These are phyloP conservation scores for Passalora sequoiae DNA, from an alignment of 2,329 filamentous ascomycete species.

Conservation along the genomic window DNA sequence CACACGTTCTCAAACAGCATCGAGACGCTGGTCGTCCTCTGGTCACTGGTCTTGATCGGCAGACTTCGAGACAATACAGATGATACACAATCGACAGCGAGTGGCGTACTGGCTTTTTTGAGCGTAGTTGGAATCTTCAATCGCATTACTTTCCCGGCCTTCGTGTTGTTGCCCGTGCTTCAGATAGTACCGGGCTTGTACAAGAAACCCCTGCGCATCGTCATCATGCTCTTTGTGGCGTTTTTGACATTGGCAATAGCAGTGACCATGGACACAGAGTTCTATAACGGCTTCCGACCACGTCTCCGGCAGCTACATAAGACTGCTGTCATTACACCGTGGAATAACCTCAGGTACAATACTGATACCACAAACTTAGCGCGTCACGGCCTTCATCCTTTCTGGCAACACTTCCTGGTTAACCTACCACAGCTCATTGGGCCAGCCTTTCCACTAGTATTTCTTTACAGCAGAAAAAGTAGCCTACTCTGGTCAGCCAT, in stretches of 20 bases:
- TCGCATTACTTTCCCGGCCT: constrained; percentile 93
- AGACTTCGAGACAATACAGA: constrained; percentile 77
- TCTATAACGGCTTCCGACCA: constrained; percentile 68
- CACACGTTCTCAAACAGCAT: constrained; percentile 98
- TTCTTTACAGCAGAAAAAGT: constrained; percentile 50
- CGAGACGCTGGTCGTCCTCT: constrained; percentile 86
- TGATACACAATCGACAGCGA: constrained; percentile 69
- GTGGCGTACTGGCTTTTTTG: constrained; percentile 72
- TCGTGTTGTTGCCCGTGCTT: constrained; percentile 76
- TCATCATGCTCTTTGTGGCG: constrained; percentile 59
- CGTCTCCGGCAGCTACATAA: constrained; percentile 60
- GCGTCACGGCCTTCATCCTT: constrained; percentile 50
- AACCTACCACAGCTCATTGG: constrained; percentile 52
- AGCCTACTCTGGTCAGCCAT: constrained; percentile 67
- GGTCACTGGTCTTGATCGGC: constrained; percentile 87
- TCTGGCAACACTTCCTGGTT: constrained; percentile 48
- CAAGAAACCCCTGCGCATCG: constrained; percentile 53
- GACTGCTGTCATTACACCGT: constrained; percentile 48
- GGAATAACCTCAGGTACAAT: constrained; percentile 52
- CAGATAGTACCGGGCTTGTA: constrained; percentile 79
- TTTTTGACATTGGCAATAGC: constrained; percentile 67
- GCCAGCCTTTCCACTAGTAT: constrained; percentile 45
- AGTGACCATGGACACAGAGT: constrained; percentile 76
- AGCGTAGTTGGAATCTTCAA: constrained; percentile 88
- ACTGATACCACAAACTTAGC: constrained; percentile 46